A percentile compares a stretch with the other conserved stretches of the same genome.
These are phyloP conservation scores for Solanum piurae DNA, from an alignment of 257 asterid species.

Conservation along the genomic window DNA sequence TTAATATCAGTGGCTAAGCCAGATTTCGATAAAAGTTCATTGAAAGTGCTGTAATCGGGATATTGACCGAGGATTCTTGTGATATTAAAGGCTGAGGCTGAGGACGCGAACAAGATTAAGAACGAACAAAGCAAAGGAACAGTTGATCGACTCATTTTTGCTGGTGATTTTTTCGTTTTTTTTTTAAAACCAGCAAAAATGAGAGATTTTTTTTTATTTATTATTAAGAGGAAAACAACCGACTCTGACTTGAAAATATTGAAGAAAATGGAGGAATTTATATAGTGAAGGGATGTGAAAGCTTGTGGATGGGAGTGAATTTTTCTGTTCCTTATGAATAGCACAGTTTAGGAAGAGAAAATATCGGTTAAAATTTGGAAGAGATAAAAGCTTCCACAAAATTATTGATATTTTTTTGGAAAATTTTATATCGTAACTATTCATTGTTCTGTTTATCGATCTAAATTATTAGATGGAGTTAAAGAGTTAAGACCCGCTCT, in stretches of 20 bases:
- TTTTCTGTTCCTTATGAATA: slow-evolving; percentile 10
- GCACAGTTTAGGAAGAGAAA: not conserved
- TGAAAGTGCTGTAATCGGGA: slow-evolving; percentile 46
- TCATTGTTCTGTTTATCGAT: not conserved
- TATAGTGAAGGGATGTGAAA: not conserved
- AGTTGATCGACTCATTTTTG: slow-evolving; percentile 38
- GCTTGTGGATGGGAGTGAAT: slow-evolving; percentile 16
- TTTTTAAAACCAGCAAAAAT: not conserved
- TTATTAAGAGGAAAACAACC: not conserved
- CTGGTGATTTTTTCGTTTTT: not conserved
- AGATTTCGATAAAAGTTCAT: slow-evolving; percentile 25
- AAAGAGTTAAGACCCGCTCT: too few species aligned
- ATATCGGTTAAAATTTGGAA: not conserved
- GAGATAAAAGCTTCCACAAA: too few species aligned
- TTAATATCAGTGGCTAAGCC: slow-evolving; percentile 34
- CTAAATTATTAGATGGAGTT: too few species aligned
- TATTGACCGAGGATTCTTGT: slow-evolving; percentile 33
- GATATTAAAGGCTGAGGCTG: slow-evolving; percentile 40
- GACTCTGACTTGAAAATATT: not conserved
- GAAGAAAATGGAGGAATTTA: not conserved
- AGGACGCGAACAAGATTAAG: slow-evolving; percentile 23
- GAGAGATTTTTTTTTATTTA: not conserved
- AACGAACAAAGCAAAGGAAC: not conserved
- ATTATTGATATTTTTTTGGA: too few species aligned
- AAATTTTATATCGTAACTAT: not conserved